phyloP scores from a whole-genome alignment of 179 eudicot species.

The Carnegiea gigantea region DNA sequence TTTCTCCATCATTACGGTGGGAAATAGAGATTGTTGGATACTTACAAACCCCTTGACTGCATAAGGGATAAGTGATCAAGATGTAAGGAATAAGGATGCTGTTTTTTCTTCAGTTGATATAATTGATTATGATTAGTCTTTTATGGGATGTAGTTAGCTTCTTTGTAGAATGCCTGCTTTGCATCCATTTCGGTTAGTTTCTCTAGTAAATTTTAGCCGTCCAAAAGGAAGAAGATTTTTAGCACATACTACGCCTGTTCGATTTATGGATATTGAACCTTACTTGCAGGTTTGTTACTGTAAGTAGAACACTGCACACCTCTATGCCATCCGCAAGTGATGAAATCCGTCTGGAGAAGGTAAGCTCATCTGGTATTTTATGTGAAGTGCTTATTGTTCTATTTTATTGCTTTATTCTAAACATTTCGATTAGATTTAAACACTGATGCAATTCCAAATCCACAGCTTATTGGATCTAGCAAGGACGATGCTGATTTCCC shows the following conservation, averaged over 20 bases:
- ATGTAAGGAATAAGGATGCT: too few relatives aligned
- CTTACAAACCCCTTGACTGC: too few relatives aligned
- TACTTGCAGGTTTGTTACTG: constrained; percentile 68
- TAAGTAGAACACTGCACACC: constrained; percentile 67
- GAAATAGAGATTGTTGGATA: too few relatives aligned
- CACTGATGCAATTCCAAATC: constrained; percentile 17
- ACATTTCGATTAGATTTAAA: background rate
- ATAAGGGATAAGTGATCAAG: background rate
- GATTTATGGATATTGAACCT: background rate
- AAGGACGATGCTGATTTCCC: constrained; percentile 61
- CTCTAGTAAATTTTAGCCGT: too few relatives aligned
- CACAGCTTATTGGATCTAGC: constrained; percentile 64
- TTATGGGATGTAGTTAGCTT: too few relatives aligned
- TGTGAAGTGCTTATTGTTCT: background rate
- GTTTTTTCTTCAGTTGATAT: too few relatives aligned
- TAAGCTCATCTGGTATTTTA: constrained; percentile 22
- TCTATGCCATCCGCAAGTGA: constrained; percentile 74
- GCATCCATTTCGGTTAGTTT: too few relatives aligned
- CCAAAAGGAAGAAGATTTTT: too few relatives aligned
- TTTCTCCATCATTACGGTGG: too few relatives aligned
- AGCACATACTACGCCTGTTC: too few relatives aligned
- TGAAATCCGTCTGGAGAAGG: constrained; percentile 73
- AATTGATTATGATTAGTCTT: too few relatives aligned
- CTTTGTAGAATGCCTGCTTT: too few relatives aligned
- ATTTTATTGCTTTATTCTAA: background rate